These are phyloP conservation scores for Erodium texanum DNA, from an alignment of 441 rosid genomes.

Conservation along the genomic window DNA sequence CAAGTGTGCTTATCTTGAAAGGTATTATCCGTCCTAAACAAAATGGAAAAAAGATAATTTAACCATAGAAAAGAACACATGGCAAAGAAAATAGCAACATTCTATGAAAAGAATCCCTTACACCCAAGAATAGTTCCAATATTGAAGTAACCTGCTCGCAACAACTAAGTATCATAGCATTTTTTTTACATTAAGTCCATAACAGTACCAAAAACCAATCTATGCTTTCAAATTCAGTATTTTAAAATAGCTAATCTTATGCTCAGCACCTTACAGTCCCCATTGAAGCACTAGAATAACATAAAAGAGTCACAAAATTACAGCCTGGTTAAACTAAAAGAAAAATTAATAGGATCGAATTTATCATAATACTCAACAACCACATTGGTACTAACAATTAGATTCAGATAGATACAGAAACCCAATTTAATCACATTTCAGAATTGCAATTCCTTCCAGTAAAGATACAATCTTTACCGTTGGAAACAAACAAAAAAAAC, in stretches of 20 bases:
- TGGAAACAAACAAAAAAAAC: background rate
- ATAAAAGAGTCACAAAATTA: background rate
- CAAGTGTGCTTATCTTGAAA: conserved; percentile 45
- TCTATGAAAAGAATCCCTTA: background rate
- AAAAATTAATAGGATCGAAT: background rate
- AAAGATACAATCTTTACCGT: background rate
- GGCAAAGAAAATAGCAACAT: background rate
- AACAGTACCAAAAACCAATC: background rate
- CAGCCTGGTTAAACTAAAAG: background rate
- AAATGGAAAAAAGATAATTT: background rate
- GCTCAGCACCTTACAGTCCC: background rate
- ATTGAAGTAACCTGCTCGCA: background rate
- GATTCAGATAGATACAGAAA: conserved; percentile 7
- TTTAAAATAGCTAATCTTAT: background rate
- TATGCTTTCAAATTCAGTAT: background rate
- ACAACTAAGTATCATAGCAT: background rate
- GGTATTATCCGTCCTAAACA: conserved; percentile 50
- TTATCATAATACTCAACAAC: background rate
- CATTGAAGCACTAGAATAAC: background rate
- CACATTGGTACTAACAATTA: background rate
- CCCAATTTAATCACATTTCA: background rate
- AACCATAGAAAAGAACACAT: background rate
- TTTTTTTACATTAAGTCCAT: background rate
- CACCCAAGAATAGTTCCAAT: background rate
- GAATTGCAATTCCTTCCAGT: background rate